These are phyloP conservation scores for Castanea crenata DNA, from an alignment of 306 rosid species.

Conservation along the genomic window DNA sequence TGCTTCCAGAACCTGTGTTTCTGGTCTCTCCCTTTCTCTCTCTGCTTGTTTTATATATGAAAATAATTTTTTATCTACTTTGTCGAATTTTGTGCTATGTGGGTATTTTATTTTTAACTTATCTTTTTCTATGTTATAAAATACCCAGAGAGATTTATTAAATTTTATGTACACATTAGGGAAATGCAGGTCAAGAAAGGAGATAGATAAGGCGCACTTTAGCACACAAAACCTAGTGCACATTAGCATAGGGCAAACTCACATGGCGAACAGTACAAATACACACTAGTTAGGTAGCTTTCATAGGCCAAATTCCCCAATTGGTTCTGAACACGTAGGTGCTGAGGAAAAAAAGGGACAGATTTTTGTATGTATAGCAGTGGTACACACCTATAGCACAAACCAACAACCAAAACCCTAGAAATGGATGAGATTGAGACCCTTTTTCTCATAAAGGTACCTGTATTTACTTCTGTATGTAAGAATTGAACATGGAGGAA, in stretches of 20 bases:
- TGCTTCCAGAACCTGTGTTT: slow-evolving; percentile 27
- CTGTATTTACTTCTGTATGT: not conserved
- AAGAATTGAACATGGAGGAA: not conserved
- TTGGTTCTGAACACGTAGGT: not conserved
- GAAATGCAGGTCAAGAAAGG: not conserved
- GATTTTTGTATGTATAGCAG: not conserved
- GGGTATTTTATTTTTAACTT: not conserved
- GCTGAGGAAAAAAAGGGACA: not conserved
- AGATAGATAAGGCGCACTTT: not conserved
- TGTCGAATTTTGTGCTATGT: not conserved
- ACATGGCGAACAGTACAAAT: slow-evolving; percentile 27
- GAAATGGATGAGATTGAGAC: slow-evolving; percentile 4
- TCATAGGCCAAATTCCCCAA: slow-evolving; percentile 1
- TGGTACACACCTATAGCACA: not conserved
- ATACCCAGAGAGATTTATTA: too few species aligned
- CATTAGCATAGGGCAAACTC: slow-evolving; percentile 1
- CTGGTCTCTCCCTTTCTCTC: slow-evolving; percentile 37
- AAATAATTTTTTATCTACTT: not conserved
- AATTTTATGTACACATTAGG: not conserved
- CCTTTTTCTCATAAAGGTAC: slow-evolving; percentile 15
- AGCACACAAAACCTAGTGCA: slow-evolving; percentile 17
- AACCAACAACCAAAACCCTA: slow-evolving; percentile 5
- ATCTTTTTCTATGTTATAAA: not conserved
- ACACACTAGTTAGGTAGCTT: not conserved
- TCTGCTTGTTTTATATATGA: not conserved